phyloP scores from a whole-genome alignment of 2,329 filamentous ascomycete species.

The Trichoderma aggressivum region DNA sequence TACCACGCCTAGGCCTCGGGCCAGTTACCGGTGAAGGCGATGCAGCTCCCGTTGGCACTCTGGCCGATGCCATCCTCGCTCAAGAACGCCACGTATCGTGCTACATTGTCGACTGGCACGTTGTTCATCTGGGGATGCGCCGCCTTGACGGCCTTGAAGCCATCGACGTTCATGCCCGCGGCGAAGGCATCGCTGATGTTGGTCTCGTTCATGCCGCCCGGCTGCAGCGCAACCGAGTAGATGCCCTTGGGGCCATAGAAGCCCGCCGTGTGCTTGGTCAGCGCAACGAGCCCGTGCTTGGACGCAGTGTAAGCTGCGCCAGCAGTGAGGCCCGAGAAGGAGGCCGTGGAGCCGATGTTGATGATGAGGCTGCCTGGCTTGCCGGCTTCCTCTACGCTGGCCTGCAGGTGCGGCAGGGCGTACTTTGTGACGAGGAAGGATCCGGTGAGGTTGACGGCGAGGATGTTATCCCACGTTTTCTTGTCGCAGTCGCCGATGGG shows the following conservation, averaged over 20 bases:
- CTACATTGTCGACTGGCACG: conserved; percentile 36
- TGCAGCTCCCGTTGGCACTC: conserved; percentile 35
- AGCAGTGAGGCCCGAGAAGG: conserved; percentile 37
- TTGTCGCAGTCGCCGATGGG: conserved; percentile 46
- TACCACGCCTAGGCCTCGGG: conserved; percentile 28
- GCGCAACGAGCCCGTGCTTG: conserved; percentile 52
- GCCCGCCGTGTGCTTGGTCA: conserved; percentile 56
- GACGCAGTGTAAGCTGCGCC: conserved; percentile 51
- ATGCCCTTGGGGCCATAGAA: conserved; percentile 55
- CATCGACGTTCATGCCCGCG: conserved; percentile 33
- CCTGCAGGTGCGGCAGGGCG: conserved; percentile 39
- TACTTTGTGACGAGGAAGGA: conserved; percentile 50
- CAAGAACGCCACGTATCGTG: conserved; percentile 39
- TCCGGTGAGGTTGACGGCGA: conserved; percentile 56
- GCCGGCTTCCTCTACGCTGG: background rate
- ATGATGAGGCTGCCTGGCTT: conserved; percentile 44
- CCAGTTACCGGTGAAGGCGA: conserved; percentile 38
- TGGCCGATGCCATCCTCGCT: conserved; percentile 29
- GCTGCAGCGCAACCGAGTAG: conserved; percentile 44
- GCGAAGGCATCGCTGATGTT: conserved; percentile 49
- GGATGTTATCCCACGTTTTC: conserved; percentile 50
- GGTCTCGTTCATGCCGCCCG: conserved; percentile 41
- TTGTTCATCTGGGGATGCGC: conserved; percentile 30
- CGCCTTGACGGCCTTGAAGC: conserved; percentile 27
- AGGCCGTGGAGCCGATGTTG: conserved; percentile 50